These are phyloP conservation scores for Aspergillus eucalypticola DNA, from an alignment of 2,329 filamentous ascomycete species.

Conservation along the genomic window DNA sequence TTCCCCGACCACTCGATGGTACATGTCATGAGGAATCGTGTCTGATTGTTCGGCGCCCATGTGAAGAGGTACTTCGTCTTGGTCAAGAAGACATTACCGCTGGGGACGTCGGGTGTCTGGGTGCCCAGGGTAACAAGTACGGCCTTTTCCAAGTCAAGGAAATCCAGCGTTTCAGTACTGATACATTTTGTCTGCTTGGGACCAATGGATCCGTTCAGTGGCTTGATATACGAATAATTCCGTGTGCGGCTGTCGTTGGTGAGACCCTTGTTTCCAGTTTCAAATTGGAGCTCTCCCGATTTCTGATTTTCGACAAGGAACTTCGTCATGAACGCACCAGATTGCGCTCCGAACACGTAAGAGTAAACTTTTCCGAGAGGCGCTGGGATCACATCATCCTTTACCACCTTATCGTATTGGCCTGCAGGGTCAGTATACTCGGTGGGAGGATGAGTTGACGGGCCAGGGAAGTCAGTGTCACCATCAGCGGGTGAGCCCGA, in stretches of 20 bases:
- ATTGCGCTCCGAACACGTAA: slow-evolving; percentile 80
- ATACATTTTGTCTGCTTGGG: slow-evolving; percentile 95
- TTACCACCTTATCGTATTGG: slow-evolving; percentile 83
- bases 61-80: slow-evolving; percentile 95
- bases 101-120: slow-evolving; percentile 92
- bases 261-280: slow-evolving; percentile 76
- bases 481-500: slow-evolving; percentile 36
- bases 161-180: slow-evolving; percentile 79
- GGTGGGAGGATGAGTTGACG: slow-evolving; percentile 76
- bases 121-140: slow-evolving; percentile 80
- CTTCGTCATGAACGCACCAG: slow-evolving; percentile 77
- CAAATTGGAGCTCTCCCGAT: slow-evolving; percentile 80
- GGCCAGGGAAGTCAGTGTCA: slow-evolving; percentile 73
- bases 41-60: slow-evolving; percentile 85
- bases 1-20: slow-evolving; percentile 95
- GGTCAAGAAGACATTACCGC: slow-evolving; percentile 83
- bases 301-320: slow-evolving; percentile 88
- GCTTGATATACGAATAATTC: slow-evolving; percentile 87
- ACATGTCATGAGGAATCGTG: slow-evolving; percentile 82
- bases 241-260: slow-evolving; percentile 73
- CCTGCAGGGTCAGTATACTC: slow-evolving; percentile 76
- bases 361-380: slow-evolving; percentile 90
- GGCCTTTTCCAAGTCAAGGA: slow-evolving; percentile 81
- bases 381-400: slow-evolving; percentile 81
- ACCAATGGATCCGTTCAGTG: slow-evolving; percentile 77